Base-by-base conservation (phyloP, 1,284 basidiomycete genomes). In the Boletus smithii region DNA sequence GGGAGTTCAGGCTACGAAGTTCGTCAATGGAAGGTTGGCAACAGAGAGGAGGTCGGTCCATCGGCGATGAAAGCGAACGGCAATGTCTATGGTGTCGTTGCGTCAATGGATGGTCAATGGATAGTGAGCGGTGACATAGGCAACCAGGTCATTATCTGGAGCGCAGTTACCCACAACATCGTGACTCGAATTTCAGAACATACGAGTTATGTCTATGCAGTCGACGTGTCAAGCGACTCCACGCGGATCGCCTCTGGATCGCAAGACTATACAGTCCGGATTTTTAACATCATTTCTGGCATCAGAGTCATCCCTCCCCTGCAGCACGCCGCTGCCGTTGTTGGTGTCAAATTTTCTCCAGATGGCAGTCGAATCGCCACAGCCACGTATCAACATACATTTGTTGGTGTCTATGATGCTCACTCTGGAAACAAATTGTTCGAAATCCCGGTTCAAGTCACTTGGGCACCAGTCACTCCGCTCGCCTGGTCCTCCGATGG, bases 331-430 rank as follows among this genome's bases (percentile, higher is more conserved):
- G 16, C 14, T 11, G 1, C n/a, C 1, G 32, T 46, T 3, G 16
- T 42, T 39, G 31, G n/a, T 7, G 26, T 46, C 32, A 40, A 46
- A 11, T 46, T n/a, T n/a, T n/a, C n/a, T n/a, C n/a, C n/a, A n/a
- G n/a, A n/a, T n/a, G n/a, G n/a, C n/a, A n/a, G n/a, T n/a, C n/a
- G n/a, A n/a, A n/a, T n/a, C n/a, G n/a, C n/a, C n/a, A n/a, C n/a
- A n/a, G n/a, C n/a, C n/a, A n/a, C n/a, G n/a, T n/a, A n/a, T n/a
- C n/a, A n/a, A n/a, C n/a, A n/a, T n/a, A n/a, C n/a, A n/a, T n/a
- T n/a, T n/a, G n/a, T n/a, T n/a, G n/a, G n/a, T n/a, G n/a, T n/a
- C n/a, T n/a, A n/a, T n/a, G n/a, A n/a, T n/a, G n/a, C n/a, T n/a
- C n/a, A n/a, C n/a, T n/a, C n/a, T n/a, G n/a, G n/a, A n/a, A n/a